Evolutionary conservation across 257 asterid species (phyloP).

Genomic region (Rauvolfia tetraphylla): DNA sequence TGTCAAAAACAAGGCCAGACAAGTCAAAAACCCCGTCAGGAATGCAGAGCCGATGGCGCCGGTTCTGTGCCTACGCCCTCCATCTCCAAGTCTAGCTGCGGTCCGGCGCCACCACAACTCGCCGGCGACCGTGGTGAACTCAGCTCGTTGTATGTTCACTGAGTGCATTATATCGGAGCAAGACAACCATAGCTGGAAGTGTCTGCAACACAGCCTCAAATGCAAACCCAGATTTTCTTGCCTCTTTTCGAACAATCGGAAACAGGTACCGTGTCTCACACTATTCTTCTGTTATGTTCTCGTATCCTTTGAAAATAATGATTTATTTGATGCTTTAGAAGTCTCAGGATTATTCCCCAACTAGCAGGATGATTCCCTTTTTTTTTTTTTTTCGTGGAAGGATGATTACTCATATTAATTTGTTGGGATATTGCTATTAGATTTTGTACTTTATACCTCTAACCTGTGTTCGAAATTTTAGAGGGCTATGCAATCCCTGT

Average conservation of each 20-base stretch:
- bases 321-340: neutral
- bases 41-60: constrained; percentile 43
- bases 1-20: too few relatives aligned
- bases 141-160: constrained; percentile 2
- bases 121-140: neutral
- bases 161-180: constrained; percentile 20
- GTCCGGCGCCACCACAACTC: constrained; percentile 23
- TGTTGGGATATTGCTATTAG: neutral
- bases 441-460: neutral
- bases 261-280: constrained; percentile 37
- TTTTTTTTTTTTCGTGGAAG: neutral
- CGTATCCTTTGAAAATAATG: neutral
- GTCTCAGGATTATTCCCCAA: neutral
- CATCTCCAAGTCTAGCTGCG: constrained; percentile 15
- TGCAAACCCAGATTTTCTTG: constrained; percentile 57
- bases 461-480: neutral
- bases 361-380: neutral
- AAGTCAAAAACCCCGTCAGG: constrained; percentile 1
- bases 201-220: constrained; percentile 35
- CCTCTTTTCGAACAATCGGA: constrained; percentile 66
- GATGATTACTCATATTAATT: too few relatives aligned
- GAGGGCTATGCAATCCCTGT: neutral
- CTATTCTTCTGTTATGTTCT: neutral
- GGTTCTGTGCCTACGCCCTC: constrained; percentile 43
- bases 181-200: constrained; percentile 28